phyloP scores from a whole-genome alignment of 148 eudicot genomes.

The Rheum nobile region DNA sequence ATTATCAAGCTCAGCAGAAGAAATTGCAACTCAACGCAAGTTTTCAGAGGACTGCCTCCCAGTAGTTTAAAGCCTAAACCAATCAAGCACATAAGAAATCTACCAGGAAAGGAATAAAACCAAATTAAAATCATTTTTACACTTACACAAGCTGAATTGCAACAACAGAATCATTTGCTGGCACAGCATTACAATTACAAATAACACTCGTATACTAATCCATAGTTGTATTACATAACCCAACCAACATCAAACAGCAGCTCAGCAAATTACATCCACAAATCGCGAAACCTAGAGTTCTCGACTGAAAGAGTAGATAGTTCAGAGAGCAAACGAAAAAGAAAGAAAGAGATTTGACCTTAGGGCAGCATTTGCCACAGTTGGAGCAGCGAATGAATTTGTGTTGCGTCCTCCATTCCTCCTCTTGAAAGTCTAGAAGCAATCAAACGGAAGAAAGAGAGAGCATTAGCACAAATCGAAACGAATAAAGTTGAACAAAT shows the following conservation, averaged over 20 bases:
- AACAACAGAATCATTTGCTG: too few relatives aligned
- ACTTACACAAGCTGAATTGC: background rate
- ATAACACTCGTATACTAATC: too few relatives aligned
- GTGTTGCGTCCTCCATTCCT: slow-evolving; percentile 33
- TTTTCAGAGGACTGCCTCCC: background rate
- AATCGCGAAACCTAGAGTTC: background rate
- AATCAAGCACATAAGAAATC: background rate
- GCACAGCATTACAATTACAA: too few relatives aligned
- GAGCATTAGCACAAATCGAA: background rate
- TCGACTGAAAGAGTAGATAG: background rate
- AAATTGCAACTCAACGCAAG: background rate
- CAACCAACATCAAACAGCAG: background rate
- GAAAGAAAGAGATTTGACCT: background rate
- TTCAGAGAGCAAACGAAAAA: background rate
- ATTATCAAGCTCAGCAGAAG: background rate
- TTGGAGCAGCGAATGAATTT: slow-evolving; percentile 29
- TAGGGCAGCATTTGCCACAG: slow-evolving; percentile 24
- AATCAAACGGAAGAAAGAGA: background rate
- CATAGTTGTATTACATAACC: background rate
- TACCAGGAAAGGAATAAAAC: background rate
- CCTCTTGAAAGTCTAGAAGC: slow-evolving; percentile 23
- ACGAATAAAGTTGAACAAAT: background rate
- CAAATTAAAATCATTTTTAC: background rate
- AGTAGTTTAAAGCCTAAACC: background rate
- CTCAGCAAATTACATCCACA: background rate